Percentiles rank a stretch among this genome's conserved stretches.
Evolutionary conservation across 225 moss, liverwort and hornwort genomes (phyloP).

Genomic region (Pleurozium schreberi): DNA sequence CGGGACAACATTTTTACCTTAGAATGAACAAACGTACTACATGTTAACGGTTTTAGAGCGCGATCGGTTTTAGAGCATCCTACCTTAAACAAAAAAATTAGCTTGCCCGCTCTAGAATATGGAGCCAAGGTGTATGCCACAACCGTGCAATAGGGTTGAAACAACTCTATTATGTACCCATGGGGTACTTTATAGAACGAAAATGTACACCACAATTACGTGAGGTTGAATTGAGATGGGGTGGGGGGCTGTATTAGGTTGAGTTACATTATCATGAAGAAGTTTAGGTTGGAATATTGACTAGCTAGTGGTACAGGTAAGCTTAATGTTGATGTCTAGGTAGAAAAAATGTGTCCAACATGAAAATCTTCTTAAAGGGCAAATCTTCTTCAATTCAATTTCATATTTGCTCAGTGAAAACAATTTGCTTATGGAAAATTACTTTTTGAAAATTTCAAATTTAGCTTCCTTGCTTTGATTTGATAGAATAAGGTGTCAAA

Average conservation of each 20-base stretch:
- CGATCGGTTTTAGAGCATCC: no score
- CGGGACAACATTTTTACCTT: no score
- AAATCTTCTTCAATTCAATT: not conserved
- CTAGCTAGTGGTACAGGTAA: rapidly evolving
- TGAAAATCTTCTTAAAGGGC: no score
- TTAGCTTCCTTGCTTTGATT: not conserved
- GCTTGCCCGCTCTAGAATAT: not conserved
- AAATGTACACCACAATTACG: not conserved
- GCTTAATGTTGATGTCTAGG: not conserved
- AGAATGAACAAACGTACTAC: no score
- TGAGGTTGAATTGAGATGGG: not conserved
- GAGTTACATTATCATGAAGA: no score
- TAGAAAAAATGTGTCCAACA: rapidly evolving
- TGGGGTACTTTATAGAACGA: not conserved
- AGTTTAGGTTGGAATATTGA: not conserved
- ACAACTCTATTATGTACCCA: not conserved
- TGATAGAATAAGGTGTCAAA: not conserved
- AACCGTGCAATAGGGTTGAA: not conserved
- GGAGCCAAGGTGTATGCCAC: not conserved
- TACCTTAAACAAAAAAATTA: no score
- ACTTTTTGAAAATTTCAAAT: not conserved
- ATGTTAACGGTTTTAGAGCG: no score
- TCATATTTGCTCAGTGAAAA: not conserved
- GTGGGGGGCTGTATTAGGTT: no score
- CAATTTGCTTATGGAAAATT: not conserved